Evolutionary conservation across 2,329 filamentous ascomycete species (phyloP).

Genomic region (Calonectria hawksworthii): DNA sequence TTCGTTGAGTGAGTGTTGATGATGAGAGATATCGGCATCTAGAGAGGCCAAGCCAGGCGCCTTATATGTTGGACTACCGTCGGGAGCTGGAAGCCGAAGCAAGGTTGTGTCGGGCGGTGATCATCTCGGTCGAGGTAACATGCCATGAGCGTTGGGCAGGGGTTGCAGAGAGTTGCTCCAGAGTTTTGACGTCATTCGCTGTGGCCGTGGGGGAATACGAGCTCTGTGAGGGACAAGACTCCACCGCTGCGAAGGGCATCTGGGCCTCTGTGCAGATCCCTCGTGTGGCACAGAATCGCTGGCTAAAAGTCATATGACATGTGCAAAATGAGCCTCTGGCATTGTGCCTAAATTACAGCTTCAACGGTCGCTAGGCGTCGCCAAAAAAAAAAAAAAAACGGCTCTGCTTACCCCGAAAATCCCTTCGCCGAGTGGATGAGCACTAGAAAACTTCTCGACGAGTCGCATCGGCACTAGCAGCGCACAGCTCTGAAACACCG

Average conservation of each 20-base stretch:
- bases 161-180: not conserved
- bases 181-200: conserved; percentile 2
- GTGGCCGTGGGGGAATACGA: conserved; percentile 2
- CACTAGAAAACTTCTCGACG: not conserved
- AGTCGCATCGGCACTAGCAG: not conserved
- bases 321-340: not conserved
- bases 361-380: not conserved
- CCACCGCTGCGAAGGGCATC: not conserved
- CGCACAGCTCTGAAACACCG: not conserved
- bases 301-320: not conserved
- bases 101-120: not conserved
- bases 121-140: not conserved
- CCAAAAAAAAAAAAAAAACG: not conserved
- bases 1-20: not conserved
- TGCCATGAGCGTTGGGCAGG: not conserved
- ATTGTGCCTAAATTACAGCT: not conserved
- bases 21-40: not conserved
- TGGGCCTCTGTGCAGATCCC: not conserved
- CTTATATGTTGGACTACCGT: not conserved
- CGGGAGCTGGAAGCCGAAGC: not conserved
- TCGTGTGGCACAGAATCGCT: not conserved
- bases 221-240: not conserved
- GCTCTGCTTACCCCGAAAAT: not conserved
- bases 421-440: not conserved
- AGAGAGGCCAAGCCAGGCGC: not conserved